A percentile compares a stretch with the other conserved stretches of the same genome.
Conservation (phyloP, 192 early-diverging fungal genomes). For the Spinellus fusiger region DNA sequence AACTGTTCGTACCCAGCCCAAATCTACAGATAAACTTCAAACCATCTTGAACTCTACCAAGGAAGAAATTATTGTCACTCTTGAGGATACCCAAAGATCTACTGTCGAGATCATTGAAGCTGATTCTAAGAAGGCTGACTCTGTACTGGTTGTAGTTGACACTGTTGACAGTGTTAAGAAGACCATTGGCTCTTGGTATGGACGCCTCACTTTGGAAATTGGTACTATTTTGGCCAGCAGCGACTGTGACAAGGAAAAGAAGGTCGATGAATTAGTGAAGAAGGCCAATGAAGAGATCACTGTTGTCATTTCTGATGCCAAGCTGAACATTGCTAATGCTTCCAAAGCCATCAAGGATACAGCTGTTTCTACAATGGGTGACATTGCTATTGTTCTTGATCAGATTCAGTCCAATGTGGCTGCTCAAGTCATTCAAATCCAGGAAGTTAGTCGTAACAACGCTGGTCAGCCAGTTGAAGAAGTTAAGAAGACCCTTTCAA, state of each 20-base stretch:
- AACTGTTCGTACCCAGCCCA: background rate
- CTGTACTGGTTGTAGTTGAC: background rate
- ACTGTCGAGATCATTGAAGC: background rate
- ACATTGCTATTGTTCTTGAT: background rate
- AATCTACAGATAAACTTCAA: background rate
- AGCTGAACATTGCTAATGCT: background rate
- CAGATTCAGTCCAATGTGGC: background rate
- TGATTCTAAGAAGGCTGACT: background rate
- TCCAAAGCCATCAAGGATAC: background rate
- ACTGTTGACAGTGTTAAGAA: slow-evolving; percentile 1
- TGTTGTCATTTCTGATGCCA: background rate
- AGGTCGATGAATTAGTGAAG: background rate
- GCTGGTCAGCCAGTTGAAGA: background rate
- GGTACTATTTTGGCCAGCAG: background rate
- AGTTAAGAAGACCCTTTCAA: slow-evolving; percentile 7
- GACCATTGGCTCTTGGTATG: background rate
- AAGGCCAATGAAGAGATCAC: background rate
- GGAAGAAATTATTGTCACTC: background rate
- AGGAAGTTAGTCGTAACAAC: background rate
- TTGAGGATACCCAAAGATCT: background rate
- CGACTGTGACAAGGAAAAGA: background rate
- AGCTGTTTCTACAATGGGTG: background rate
- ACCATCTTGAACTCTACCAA: background rate
- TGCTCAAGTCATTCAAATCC: background rate
- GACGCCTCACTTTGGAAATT: background rate